Base-by-base conservation (phyloP, 164 flowering plant species). In the Aristolochia fimbriata region DNA sequence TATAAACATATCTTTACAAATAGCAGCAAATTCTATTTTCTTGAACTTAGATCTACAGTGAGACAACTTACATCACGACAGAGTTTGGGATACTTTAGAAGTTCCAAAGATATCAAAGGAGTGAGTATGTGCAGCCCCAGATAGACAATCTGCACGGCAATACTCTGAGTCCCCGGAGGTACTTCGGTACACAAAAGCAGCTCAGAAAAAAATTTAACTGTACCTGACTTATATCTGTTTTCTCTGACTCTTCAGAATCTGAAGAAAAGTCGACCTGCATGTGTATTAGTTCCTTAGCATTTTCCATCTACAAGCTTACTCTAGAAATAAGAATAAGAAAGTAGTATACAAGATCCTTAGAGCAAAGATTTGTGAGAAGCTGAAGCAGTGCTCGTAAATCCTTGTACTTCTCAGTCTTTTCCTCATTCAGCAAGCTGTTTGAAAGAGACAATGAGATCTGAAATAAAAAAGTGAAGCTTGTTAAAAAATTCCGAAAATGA, bases 311-410 rank as follows among this genome's bases (percentile, higher is more conserved):
- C 22, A 22, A 14, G 13, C 15, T 9, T 22, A 22, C 4, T 52
- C 17, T 11, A 52, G 7, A 52, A 1, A 11, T 8, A 24, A 23
- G n/a, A 10, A 53, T 19, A 48, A 24, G 37, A 31, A 52, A 47
- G 47, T 31, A 22, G 11, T 13, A 6, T 78, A 93, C 98, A 83
- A 93, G 68, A 80, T 93, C 97, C 66, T 93, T 93, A 27, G 94
- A 86, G 67, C 97, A 89, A 20, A 93, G 86, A 63, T 57, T 81
- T 62, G 86, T 73, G 63, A 93, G 87, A 61, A 93, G 91, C 67
- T 86, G 97, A 71, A 90, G 81, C 62, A 93, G 81, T 58, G 96
- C 98, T 25, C 96, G 86, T 53, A 93, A 73, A 71, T 90, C 98
- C 74, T 84, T 93, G 59, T 88, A 90, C 69, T 81, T 86, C 69